Evolutionary conservation across 2,329 filamentous ascomycete genomes (phyloP).

Genomic region (Alternaria consortialis): DNA sequence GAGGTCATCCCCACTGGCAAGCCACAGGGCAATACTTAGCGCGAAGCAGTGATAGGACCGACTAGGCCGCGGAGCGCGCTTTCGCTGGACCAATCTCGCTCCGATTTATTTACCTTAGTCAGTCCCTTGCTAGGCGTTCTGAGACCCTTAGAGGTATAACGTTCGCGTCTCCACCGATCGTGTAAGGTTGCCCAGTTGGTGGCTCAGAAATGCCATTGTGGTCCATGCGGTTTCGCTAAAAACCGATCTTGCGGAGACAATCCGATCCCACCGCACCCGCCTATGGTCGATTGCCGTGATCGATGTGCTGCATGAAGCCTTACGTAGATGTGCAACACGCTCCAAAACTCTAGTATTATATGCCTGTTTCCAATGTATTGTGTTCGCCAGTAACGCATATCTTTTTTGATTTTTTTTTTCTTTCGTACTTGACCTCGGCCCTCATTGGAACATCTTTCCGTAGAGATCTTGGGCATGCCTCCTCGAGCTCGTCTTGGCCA

Average conservation of each 20-base stretch:
- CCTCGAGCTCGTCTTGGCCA: not conserved
- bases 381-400: not conserved
- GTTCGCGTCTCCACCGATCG: conserved; percentile 1
- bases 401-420: not conserved
- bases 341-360: not conserved
- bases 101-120: not conserved
- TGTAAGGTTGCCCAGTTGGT: not conserved
- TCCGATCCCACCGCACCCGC: conserved; percentile 6
- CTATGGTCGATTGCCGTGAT: not conserved
- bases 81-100: conserved; percentile 6
- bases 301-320: conserved; percentile 1
- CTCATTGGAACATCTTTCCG: not conserved
- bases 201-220: conserved; percentile 1
- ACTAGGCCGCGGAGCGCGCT: conserved; percentile 1
- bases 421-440: not conserved
- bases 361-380: not conserved
- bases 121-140: not conserved
- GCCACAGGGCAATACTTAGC: conserved; percentile 6
- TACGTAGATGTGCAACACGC: not conserved
- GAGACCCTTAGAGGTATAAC: not conserved
- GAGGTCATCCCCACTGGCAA: not conserved
- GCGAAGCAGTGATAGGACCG: conserved; percentile 4
- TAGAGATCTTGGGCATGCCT: not conserved
- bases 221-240: conserved; percentile 11
- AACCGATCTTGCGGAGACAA: conserved; percentile 3